Percentiles rank a stretch among this genome's conserved stretches.
phyloP scores from a whole-genome alignment of 208 protist genomes.

The Crithidia acanthocephali region DNA sequence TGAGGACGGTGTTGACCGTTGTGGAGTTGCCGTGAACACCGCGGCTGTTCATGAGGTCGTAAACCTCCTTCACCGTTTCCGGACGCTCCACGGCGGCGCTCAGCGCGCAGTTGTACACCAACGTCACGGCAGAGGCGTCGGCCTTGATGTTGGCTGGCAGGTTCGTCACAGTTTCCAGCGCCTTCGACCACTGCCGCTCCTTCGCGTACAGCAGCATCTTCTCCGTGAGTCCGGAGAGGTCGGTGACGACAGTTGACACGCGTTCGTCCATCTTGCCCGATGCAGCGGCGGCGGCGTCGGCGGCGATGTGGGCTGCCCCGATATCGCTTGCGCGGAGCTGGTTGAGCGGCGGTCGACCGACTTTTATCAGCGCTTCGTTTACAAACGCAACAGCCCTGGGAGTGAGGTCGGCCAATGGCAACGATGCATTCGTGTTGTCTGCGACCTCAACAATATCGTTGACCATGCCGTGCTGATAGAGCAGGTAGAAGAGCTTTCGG shows the following conservation, averaged over 20 bases:
- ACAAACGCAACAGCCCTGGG: slow-evolving; percentile 72
- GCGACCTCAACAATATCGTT: slow-evolving; percentile 74
- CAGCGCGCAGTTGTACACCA: slow-evolving; percentile 91
- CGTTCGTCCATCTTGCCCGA: slow-evolving; percentile 2
- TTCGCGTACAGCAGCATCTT: slow-evolving; percentile 83
- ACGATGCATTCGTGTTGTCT: slow-evolving; percentile 43
- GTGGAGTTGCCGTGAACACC: slow-evolving; percentile 68
- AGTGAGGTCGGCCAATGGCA: slow-evolving; percentile 46
- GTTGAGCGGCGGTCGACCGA: slow-evolving; percentile 54
- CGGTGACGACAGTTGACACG: slow-evolving; percentile 4
- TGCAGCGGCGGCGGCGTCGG: background rate
- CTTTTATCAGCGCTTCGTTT: slow-evolving; percentile 70
- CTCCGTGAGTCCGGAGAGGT: slow-evolving; percentile 62
- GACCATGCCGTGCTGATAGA: slow-evolving; percentile 66
- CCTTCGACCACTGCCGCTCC: slow-evolving; percentile 76
- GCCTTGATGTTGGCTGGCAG: slow-evolving; percentile 29
- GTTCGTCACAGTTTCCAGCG: slow-evolving; percentile 47
- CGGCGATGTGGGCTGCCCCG: slow-evolving; percentile 17
- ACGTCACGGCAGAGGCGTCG: slow-evolving; percentile 64
- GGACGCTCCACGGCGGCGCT: slow-evolving; percentile 74
- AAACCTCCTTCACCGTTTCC: slow-evolving; percentile 49
- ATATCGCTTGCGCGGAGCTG: slow-evolving; percentile 50
- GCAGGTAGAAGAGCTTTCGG: slow-evolving; percentile 61
- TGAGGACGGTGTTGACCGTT: slow-evolving; percentile 83
- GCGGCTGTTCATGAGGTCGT: slow-evolving; percentile 53